Conservation (phyloP, 1,284 basidiomycete species). For the Trametes hirsuta region DNA sequence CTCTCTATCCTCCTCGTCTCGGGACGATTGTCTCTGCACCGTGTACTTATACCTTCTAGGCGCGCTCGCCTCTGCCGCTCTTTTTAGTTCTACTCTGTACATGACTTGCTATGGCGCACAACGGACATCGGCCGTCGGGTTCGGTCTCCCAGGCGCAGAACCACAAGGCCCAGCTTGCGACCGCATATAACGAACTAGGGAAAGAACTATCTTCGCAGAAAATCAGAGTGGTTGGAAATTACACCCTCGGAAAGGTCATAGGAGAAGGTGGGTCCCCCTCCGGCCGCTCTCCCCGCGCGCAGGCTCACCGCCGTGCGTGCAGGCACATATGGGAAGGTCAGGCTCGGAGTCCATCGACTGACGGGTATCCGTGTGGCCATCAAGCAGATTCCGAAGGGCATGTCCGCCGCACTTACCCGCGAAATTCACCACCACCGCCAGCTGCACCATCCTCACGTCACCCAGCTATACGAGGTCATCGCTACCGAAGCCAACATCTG, state of each 20-base stretch:
- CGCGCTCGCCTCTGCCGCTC: slow-evolving; percentile 43
- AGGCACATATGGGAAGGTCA: slow-evolving; percentile 94
- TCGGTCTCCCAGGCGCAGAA: slow-evolving; percentile 67
- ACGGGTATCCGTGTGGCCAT: slow-evolving; percentile 91
- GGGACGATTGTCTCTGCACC: slow-evolving; percentile 5
- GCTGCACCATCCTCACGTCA: slow-evolving; percentile 93
- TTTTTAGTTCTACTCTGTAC: slow-evolving; percentile 38
- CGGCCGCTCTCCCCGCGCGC: not conserved
- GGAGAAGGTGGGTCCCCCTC: slow-evolving; percentile 78
- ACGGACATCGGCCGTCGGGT: slow-evolving; percentile 64
- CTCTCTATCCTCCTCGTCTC: not conserved
- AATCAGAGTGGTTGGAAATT: slow-evolving; percentile 92
- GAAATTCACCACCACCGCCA: slow-evolving; percentile 99
- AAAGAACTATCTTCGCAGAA: slow-evolving; percentile 90
- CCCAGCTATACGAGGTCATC: slow-evolving; percentile 97
- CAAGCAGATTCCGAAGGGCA: slow-evolving; percentile 96
- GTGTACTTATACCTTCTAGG: slow-evolving; percentile 20
- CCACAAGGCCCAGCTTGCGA: slow-evolving; percentile 85
- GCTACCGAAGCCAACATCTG: slow-evolving; percentile 95
- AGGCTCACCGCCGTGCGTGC: not conserved
- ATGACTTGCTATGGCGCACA: slow-evolving; percentile 47
- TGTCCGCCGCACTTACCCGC: slow-evolving; percentile 88
- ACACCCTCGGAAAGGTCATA: slow-evolving; percentile 93
- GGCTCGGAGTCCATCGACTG: slow-evolving; percentile 90
- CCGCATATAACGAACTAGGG: slow-evolving; percentile 96